A percentile compares a stretch with the other conserved stretches of the same genome.
phyloP scores from a whole-genome alignment of 2,329 filamentous ascomycete species.

The Ceratocystis lukuohia region DNA sequence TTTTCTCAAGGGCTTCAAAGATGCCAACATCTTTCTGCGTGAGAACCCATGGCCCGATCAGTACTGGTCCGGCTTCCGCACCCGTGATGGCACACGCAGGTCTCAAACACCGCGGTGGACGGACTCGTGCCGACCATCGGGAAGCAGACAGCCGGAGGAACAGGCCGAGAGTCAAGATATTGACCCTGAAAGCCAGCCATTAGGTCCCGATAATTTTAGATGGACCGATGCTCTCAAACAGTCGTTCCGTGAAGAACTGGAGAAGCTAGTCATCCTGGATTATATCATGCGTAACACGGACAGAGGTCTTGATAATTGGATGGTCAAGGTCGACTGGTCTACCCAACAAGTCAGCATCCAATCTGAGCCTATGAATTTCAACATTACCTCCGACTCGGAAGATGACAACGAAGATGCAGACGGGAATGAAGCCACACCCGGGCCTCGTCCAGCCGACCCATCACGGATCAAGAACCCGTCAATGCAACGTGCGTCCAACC shows the following conservation, averaged over 20 bases:
- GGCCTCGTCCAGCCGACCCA: slow-evolving; percentile 40
- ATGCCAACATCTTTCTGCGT: slow-evolving; percentile 86
- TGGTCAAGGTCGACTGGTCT: slow-evolving; percentile 90
- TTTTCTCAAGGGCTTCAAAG: slow-evolving; percentile 92
- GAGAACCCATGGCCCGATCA: slow-evolving; percentile 97
- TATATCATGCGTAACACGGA: slow-evolving; percentile 99
- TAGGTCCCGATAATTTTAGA: slow-evolving; percentile 47
- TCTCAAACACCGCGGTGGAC: slow-evolving; percentile 58
- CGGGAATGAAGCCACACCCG: slow-evolving; percentile 24
- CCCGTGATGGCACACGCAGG: slow-evolving; percentile 47
- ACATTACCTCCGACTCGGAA: slow-evolving; percentile 40
- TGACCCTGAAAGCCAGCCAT: slow-evolving; percentile 30
- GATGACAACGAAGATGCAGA: slow-evolving; percentile 28
- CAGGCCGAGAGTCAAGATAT: slow-evolving; percentile 36
- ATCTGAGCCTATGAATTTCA: slow-evolving; percentile 60
- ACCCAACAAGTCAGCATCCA: slow-evolving; percentile 71
- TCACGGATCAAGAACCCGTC: slow-evolving; percentile 31
- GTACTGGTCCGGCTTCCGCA: slow-evolving; percentile 55
- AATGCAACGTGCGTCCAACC: slow-evolving; percentile 36
- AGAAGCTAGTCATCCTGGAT: slow-evolving; percentile 92
- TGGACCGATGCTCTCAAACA: slow-evolving; percentile 87
- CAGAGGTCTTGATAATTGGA: slow-evolving; percentile 94
- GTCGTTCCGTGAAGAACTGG: slow-evolving; percentile 84
- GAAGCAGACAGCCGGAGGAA: slow-evolving; percentile 27
- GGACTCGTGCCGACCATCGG: slow-evolving; percentile 61